phyloP scores from a whole-genome alignment of 2,329 filamentous ascomycete species.

The Tetracladium maxilliforme region DNA sequence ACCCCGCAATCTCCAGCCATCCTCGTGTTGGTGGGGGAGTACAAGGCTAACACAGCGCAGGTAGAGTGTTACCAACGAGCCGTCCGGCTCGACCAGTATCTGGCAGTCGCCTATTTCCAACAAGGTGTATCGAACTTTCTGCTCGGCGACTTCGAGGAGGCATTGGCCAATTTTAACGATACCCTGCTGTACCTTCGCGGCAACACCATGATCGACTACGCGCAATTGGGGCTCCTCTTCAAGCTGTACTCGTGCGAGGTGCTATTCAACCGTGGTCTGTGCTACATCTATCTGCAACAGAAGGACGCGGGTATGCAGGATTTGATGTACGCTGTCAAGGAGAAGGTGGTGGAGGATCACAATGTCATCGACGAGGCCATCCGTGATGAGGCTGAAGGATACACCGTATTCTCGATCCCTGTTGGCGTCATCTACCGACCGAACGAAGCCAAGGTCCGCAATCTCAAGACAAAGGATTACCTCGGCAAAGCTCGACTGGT shows the following conservation, averaged over 20 bases:
- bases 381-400: slow-evolving; percentile 83
- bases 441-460: slow-evolving; percentile 96
- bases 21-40: slow-evolving; percentile 2
- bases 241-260: slow-evolving; percentile 97
- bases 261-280: slow-evolving; percentile 90
- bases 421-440: slow-evolving; percentile 91
- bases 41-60: slow-evolving; percentile 28
- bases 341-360: slow-evolving; percentile 92
- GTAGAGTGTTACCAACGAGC: slow-evolving; percentile 92
- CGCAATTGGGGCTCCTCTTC: slow-evolving; percentile 87
- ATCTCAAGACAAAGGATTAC: slow-evolving; percentile 95
- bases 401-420: slow-evolving; percentile 96
- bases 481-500: slow-evolving; percentile 91
- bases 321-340: slow-evolving; percentile 77
- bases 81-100: slow-evolving; percentile 80
- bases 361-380: slow-evolving; percentile 98
- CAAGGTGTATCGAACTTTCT: slow-evolving; percentile 97
- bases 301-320: slow-evolving; percentile 84
- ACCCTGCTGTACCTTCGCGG: slow-evolving; percentile 87
- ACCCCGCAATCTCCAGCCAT: slow-evolving; percentile 1
- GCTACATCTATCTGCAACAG: slow-evolving; percentile 94
- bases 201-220: slow-evolving; percentile 96
- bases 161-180: slow-evolving; percentile 96
- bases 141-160: slow-evolving; percentile 92
- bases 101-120: slow-evolving; percentile 96